These are phyloP conservation scores for Astrothelium subdiscretum DNA, from an alignment of 495 filamentous ascomycete genomes.

Conservation along the genomic window DNA sequence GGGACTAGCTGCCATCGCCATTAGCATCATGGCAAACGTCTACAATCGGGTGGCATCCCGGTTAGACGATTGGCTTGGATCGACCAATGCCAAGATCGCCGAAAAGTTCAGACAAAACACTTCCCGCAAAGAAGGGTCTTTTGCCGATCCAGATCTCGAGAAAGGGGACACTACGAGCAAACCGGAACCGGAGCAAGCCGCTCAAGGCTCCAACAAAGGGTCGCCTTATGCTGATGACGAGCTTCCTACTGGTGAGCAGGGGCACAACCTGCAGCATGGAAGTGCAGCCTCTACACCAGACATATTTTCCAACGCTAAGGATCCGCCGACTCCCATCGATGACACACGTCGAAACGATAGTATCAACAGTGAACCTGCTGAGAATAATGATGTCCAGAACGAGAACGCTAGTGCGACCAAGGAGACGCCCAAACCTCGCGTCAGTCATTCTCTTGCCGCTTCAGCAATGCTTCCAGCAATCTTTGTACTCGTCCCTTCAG, in stretches of 20 bases:
- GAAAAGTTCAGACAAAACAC: neutral
- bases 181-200: too few relatives aligned
- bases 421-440: neutral
- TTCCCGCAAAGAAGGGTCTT: neutral
- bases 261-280: neutral
- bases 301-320: neutral
- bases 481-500: slow-evolving; percentile 87
- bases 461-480: slow-evolving; percentile 81
- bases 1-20: neutral
- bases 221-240: neutral
- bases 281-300: neutral
- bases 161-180: too few relatives aligned
- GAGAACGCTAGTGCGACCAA: neutral
- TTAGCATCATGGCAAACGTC: slow-evolving; percentile 1
- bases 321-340: too few relatives aligned
- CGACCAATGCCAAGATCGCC: neutral
- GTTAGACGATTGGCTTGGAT: neutral
- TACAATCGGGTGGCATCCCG: neutral
- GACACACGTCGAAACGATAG: neutral
- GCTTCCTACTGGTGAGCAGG: neutral
- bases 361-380: neutral
- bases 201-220: too few relatives aligned
- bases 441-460: slow-evolving; percentile 66
- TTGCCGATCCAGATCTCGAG: neutral
- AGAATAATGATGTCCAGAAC: neutral